Evolutionary conservation across 805 yeast genomes (phyloP), one percentile per base, ranked within the genome.

Genomic region (Yarrowia deformans): DNA sequence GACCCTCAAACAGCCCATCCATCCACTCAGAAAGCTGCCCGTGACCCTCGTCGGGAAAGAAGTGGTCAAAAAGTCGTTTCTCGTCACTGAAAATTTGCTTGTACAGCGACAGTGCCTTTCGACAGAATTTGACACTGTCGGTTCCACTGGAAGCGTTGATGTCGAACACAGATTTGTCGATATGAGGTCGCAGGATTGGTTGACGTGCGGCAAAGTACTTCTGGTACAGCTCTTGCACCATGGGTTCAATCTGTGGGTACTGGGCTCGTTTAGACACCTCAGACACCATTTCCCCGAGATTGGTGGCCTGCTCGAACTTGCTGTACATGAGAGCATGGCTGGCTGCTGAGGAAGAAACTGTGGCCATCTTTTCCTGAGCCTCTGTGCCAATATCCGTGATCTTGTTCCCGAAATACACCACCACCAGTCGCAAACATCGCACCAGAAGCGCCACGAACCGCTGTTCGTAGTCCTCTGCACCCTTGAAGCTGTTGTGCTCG

Each of bases 381-480:
- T 48, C 69, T 9, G 61, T 32, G 12, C 75, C 73, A 1, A 77
- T 71, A 35, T 73, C 75, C 69, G 81, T 81, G 69, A 86, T 72
- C 40, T 74, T 71, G 69, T 77, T 80, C 46, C 74, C 75, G 68
- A 90, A 78, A 75, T 88, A 91, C 74, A 88, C 90, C 71, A 89
- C 84, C 16, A 92, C 85, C 70, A 94, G 80, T 0, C 95, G 87
- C 58, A 92, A 82, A 1, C 96, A 88, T 70, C 97, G 84, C 1
- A 93, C 87, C 84, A 92, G 82, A 74, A 97, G 91, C 73, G 91
- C 96, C 71, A 90, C 86, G 79, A 91, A 91, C 70, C 93, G 84
- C 71, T 87, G 85, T 60, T 83, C 84, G 76, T 90, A 92, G 1
- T 86, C 75, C 35, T 88, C 94, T 12, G 85, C 81, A 68, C 93